Conservation (phyloP, 768 basidiomycete species). For the Xerocomus spinulosus region DNA sequence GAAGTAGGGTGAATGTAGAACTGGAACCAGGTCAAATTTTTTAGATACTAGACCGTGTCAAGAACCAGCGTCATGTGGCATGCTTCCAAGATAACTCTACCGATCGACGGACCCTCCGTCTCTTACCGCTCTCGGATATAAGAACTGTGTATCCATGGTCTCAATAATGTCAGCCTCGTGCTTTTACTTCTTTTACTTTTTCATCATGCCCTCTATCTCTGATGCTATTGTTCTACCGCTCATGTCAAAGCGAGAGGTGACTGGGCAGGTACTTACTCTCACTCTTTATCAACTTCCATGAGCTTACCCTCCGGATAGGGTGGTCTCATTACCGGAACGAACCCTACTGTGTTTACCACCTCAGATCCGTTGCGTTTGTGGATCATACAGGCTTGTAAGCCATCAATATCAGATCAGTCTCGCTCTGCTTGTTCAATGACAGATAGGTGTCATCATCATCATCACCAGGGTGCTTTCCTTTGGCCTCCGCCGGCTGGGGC, state of each 20-base stretch:
- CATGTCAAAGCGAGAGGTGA: conserved; percentile 8
- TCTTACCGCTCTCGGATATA: background rate
- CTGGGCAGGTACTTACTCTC: conserved; percentile 18
- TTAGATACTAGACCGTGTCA: background rate
- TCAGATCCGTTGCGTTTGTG: conserved; percentile 69
- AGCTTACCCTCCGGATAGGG: conserved; percentile 40
- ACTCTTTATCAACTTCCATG: background rate
- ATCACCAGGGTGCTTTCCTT: conserved; percentile 73
- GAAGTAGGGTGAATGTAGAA: background rate
- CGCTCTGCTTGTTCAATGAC: background rate
- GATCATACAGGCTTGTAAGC: conserved; percentile 73
- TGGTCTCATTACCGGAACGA: conserved; percentile 70
- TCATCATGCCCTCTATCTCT: background rate
- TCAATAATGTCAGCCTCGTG: background rate
- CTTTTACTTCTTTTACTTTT: background rate
- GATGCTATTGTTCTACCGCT: background rate
- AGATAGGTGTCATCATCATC: conserved; percentile 70
- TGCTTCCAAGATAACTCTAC: too few relatives aligned
- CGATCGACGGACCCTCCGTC: background rate
- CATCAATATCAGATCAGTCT: background rate
- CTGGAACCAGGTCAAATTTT: background rate
- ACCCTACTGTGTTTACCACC: conserved; percentile 62
- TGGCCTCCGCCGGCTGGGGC: conserved; percentile 63
- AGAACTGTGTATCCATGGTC: background rate
- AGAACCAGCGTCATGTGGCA: background rate